Conservation (phyloP, 108 stramenopile species). For the Phaeodactylum tricornutum region DNA sequence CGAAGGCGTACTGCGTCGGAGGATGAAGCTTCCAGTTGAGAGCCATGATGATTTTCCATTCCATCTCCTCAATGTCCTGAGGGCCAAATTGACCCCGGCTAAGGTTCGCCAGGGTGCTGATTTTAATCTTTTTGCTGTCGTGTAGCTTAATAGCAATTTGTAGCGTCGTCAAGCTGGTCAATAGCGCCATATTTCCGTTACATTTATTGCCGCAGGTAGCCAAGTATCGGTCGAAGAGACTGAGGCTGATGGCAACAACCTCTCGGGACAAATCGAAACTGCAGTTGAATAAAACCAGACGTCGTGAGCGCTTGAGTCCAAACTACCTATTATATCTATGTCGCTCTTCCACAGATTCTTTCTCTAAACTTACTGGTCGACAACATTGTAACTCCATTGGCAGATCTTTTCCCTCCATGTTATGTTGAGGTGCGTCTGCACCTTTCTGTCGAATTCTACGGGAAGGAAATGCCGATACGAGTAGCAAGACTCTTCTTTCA, state of each 20-base stretch:
- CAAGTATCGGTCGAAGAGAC: slow-evolving; percentile 69
- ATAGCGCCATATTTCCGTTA: slow-evolving; percentile 49
- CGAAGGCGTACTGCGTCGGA: slow-evolving; percentile 51
- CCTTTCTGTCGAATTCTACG: not conserved
- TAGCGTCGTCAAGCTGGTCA: slow-evolving; percentile 55
- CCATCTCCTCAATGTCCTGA: slow-evolving; percentile 67
- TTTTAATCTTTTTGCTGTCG: slow-evolving; percentile 49
- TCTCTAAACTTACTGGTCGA: slow-evolving; percentile 52
- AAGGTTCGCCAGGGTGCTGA: slow-evolving; percentile 55
- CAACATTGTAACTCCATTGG: slow-evolving; percentile 74
- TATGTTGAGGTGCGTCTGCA: not conserved
- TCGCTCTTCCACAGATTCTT: too few relatives aligned
- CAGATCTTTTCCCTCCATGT: slow-evolving; percentile 74
- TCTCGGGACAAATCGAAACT: slow-evolving; percentile 62
- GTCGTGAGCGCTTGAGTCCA: too few relatives aligned
- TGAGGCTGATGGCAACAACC: slow-evolving; percentile 54
- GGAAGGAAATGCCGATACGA: not conserved
- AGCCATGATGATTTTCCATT: slow-evolving; percentile 36
- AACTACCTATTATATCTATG: too few relatives aligned
- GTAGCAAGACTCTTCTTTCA: not conserved
- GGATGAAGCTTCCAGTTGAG: slow-evolving; percentile 65
- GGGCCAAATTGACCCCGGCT: slow-evolving; percentile 62
- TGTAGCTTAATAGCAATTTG: slow-evolving; percentile 70
- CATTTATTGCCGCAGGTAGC: slow-evolving; percentile 53
- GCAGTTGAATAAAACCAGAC: too few relatives aligned